Conservation (phyloP, 2,329 filamentous ascomycete genomes). For the Xylaria sp. region DNA sequence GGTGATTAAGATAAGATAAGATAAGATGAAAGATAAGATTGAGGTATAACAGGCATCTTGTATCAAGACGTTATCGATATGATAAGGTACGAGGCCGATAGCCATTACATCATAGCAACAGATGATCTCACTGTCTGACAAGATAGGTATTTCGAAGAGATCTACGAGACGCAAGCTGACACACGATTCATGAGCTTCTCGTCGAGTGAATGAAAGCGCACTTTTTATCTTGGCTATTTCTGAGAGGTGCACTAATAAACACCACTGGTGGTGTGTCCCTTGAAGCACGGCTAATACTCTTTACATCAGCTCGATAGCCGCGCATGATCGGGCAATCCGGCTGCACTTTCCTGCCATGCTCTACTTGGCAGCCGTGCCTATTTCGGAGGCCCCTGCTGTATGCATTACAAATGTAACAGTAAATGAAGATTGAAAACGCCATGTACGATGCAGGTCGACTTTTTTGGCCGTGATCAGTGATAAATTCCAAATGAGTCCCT, state of each 20-base stretch:
- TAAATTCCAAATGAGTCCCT: constrained; percentile 39
- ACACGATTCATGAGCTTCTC: not conserved
- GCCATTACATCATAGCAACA: not conserved
- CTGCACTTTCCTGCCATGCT: constrained; percentile 13
- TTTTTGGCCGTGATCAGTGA: constrained; percentile 28
- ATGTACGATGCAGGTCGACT: constrained; percentile 39
- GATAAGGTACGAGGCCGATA: constrained; percentile 2
- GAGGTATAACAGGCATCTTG: not conserved
- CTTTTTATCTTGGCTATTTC: constrained; percentile 9
- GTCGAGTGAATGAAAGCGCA: constrained; percentile 10
- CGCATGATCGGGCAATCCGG: not conserved
- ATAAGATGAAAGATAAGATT: not conserved
- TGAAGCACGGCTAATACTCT: not conserved
- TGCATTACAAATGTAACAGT: constrained; percentile 26
- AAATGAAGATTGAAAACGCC: constrained; percentile 37
- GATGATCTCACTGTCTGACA: too few species aligned
- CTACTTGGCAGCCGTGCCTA: constrained; percentile 22
- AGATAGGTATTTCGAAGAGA: too few species aligned
- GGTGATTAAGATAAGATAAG: not conserved
- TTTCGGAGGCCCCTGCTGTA: constrained; percentile 26
- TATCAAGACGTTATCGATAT: not conserved
- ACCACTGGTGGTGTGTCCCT: not conserved
- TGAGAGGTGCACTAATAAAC: not conserved
- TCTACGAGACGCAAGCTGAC: too few species aligned
- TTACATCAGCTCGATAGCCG: not conserved